phyloP scores from a whole-genome alignment of 2,329 filamentous ascomycete species.

The Periconia sp. region DNA sequence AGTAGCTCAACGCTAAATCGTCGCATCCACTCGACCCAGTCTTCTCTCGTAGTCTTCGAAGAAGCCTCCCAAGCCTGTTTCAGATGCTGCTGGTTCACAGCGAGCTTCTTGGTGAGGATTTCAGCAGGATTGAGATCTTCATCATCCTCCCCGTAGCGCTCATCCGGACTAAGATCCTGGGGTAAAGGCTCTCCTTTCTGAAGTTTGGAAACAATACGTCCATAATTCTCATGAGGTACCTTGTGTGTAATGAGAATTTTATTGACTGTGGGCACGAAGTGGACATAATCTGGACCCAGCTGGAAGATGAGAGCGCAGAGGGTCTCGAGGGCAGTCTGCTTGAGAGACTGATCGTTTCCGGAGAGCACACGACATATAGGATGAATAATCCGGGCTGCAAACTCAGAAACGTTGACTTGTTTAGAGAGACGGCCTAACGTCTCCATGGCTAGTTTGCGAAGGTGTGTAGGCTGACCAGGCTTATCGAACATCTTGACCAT shows the following conservation, averaged over 20 bases:
- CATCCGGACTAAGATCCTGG: conserved; percentile 88
- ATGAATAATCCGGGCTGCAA: conserved; percentile 94
- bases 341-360: conserved; percentile 73
- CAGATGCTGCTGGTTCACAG: conserved; percentile 96
- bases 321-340: conserved; percentile 86
- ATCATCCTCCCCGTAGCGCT: conserved; percentile 75
- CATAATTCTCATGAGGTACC: conserved; percentile 89
- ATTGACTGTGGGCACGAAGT: conserved; percentile 92
- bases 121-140: conserved; percentile 85
- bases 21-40: conserved; percentile 99
- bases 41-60: conserved; percentile 95
- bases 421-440: conserved; percentile 92
- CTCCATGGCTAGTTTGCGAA: conserved; percentile 90
- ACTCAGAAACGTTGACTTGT: conserved; percentile 97
- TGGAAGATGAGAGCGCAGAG: conserved; percentile 95
- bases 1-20: conserved; percentile 94
- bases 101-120: conserved; percentile 88
- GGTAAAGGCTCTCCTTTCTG: conserved; percentile 95
- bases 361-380: conserved; percentile 84
- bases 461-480: conserved; percentile 75
- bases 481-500: conserved; percentile 95
- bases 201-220: conserved; percentile 87
- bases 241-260: conserved; percentile 80
- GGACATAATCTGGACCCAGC: conserved; percentile 90
- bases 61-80: conserved; percentile 97